Evolutionary conservation across 768 basidiomycete species (phyloP).

Genomic region (Hericium erinaceus): DNA sequence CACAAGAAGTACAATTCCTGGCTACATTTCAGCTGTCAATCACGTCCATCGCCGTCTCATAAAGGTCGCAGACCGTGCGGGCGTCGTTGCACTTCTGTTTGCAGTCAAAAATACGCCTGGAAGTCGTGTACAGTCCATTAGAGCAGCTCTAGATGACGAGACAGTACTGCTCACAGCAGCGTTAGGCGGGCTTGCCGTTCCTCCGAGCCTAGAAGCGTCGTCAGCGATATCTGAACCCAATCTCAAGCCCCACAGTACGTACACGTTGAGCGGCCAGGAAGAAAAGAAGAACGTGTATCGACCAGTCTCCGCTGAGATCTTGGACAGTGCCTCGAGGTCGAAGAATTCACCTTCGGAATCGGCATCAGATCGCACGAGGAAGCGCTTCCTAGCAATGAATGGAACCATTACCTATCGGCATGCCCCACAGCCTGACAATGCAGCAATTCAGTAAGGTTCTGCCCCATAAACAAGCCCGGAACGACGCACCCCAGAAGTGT

Average conservation of each 20-base stretch:
- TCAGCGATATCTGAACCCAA: neutral
- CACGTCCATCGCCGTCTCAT: no score
- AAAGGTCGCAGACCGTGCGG: no score
- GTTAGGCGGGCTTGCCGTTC: constrained; percentile 62
- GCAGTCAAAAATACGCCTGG: constrained; percentile 20
- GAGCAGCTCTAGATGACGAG: neutral
- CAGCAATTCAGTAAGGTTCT: neutral
- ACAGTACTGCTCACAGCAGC: constrained; percentile 43
- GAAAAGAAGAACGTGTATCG: constrained; percentile 71
- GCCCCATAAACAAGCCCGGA: neutral
- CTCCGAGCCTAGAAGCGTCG: constrained; percentile 40
- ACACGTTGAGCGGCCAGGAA: constrained; percentile 70
- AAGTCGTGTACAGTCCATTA: neutral
- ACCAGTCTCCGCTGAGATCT: constrained; percentile 44
- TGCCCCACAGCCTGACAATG: constrained; percentile 49
- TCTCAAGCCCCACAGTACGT: constrained; percentile 15
- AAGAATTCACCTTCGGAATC: constrained; percentile 51
- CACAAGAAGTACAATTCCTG: no score
- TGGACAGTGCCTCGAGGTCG: constrained; percentile 55
- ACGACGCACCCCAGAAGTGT: constrained; percentile 48
- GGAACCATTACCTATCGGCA: constrained; percentile 52
- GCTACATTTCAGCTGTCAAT: no score
- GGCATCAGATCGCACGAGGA: neutral
- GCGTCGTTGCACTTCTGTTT: no score
- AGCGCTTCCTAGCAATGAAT: neutral